These are phyloP conservation scores for Chara braunii DNA, from an alignment of 139 green algal genomes.

Conservation along the genomic window DNA sequence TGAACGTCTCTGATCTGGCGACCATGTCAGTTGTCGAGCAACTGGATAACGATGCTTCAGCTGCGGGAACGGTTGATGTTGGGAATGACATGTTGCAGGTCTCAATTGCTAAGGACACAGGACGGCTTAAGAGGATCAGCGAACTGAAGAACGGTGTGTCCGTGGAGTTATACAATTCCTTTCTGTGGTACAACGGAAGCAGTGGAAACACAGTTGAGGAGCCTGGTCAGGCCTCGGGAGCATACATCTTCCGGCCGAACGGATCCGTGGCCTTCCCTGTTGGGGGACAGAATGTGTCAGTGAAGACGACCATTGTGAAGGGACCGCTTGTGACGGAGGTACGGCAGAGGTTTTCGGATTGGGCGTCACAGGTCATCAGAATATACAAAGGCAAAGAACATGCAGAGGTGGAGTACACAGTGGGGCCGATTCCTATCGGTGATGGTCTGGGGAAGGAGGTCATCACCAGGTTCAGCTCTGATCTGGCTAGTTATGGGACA, in stretches of 20 bases:
- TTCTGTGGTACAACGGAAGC: slow-evolving; percentile 30
- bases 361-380: slow-evolving; percentile 21
- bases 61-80: too few relatives aligned
- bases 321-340: too few relatives aligned
- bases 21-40: too few relatives aligned
- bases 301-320: too few relatives aligned
- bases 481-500: background rate
- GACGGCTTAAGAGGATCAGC: too few relatives aligned
- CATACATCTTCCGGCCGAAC: slow-evolving; percentile 43
- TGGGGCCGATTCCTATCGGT: slow-evolving; percentile 35
- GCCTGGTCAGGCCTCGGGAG: slow-evolving; percentile 21
- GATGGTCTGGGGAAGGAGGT: slow-evolving; percentile 42
- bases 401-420: slow-evolving; percentile 36
- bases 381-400: slow-evolving; percentile 6
- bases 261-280: background rate
- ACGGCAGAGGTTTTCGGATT: too few relatives aligned
- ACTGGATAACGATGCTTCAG: too few relatives aligned
- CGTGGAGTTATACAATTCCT: background rate
- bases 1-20: too few relatives aligned
- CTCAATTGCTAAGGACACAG: too few relatives aligned
- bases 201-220: slow-evolving; percentile 18
- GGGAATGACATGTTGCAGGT: too few relatives aligned
- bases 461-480: slow-evolving; percentile 10
- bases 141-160: too few relatives aligned
- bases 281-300: too few relatives aligned